A percentile compares a stretch with the other conserved stretches of the same genome.
These are phyloP conservation scores for Acanthamoeba culbertsoni DNA, from an alignment of 208 protist species.

Conservation along the genomic window DNA sequence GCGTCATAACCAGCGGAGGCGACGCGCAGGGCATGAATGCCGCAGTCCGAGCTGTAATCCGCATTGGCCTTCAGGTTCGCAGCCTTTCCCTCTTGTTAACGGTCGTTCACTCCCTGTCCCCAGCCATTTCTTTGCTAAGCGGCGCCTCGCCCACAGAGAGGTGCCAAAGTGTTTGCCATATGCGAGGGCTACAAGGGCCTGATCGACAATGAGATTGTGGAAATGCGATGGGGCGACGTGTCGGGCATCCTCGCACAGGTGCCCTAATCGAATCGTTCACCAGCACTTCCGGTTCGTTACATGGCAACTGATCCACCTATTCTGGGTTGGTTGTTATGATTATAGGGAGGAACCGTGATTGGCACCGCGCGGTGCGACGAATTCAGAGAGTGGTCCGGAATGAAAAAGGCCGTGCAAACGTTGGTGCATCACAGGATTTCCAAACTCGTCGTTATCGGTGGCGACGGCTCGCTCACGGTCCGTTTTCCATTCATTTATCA, in stretches of 20 bases:
- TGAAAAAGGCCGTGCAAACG: constrained; percentile 56
- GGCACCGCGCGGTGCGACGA: constrained; percentile 77
- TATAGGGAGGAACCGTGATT: constrained; percentile 81
- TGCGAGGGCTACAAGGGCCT: constrained; percentile 79
- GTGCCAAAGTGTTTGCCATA: constrained; percentile 66
- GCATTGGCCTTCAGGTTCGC: constrained; percentile 14
- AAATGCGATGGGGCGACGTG: constrained; percentile 71
- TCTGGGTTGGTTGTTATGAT: neutral
- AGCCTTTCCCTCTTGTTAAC: neutral
- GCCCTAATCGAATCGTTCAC: too few species aligned
- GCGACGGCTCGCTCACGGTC: constrained; percentile 79
- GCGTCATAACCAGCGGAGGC: constrained; percentile 77
- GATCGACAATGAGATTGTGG: constrained; percentile 72
- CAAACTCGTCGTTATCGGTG: constrained; percentile 78
- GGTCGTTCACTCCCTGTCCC: neutral
- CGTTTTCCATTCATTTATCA: constrained; percentile 48
- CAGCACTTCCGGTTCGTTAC: too few species aligned
- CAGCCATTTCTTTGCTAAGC: neutral
- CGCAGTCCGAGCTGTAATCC: constrained; percentile 76
- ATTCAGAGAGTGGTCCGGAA: constrained; percentile 65
- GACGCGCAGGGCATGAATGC: constrained; percentile 83
- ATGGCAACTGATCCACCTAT: too few species aligned
- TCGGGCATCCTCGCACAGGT: constrained; percentile 70
- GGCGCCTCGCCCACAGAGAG: neutral
- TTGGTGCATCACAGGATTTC: constrained; percentile 72